Conservation (phyloP, 2,329 filamentous ascomycete species). For the Alternaria panax region DNA sequence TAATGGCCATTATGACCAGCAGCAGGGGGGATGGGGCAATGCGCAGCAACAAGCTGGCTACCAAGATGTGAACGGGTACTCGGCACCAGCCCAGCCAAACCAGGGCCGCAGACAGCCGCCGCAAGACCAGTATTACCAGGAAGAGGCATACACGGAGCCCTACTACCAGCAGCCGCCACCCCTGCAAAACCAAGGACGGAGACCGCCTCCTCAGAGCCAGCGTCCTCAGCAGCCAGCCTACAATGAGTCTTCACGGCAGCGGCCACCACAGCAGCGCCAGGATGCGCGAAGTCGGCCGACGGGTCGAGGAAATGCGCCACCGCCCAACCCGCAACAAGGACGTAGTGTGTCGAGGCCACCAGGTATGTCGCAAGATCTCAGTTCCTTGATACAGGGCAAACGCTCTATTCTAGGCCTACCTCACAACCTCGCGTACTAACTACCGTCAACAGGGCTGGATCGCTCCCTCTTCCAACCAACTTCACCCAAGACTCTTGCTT, state of each 20-base stretch:
- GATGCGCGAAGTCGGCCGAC: conserved; percentile 37
- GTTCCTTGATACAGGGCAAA: not conserved
- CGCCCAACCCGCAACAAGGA: conserved; percentile 31
- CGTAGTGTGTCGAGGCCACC: conserved; percentile 36
- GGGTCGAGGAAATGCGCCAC: conserved; percentile 33
- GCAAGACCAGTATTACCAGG: conserved; percentile 37
- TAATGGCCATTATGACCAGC: conserved; percentile 42
- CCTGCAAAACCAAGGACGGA: conserved; percentile 29
- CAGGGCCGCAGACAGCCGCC: conserved; percentile 27
- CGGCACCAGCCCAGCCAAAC: conserved; percentile 22
- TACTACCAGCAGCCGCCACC: conserved; percentile 38
- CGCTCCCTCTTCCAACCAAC: conserved; percentile 41
- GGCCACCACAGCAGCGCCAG: conserved; percentile 31
- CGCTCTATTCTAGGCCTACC: not conserved
- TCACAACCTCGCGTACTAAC: conserved; percentile 10
- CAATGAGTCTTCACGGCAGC: conserved; percentile 35
- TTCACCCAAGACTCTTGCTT: conserved; percentile 36
- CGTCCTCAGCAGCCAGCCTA: conserved; percentile 35
- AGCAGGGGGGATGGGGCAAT: conserved; percentile 40
- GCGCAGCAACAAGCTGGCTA: conserved; percentile 36
- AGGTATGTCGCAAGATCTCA: conserved; percentile 30
- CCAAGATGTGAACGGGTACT: conserved; percentile 32
- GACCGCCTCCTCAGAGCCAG: conserved; percentile 27
- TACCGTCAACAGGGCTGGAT: conserved; percentile 34
- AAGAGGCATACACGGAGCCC: conserved; percentile 36